phyloP scores from a whole-genome alignment of 2,329 filamentous ascomycete species.

The Fusarium dimerum region DNA sequence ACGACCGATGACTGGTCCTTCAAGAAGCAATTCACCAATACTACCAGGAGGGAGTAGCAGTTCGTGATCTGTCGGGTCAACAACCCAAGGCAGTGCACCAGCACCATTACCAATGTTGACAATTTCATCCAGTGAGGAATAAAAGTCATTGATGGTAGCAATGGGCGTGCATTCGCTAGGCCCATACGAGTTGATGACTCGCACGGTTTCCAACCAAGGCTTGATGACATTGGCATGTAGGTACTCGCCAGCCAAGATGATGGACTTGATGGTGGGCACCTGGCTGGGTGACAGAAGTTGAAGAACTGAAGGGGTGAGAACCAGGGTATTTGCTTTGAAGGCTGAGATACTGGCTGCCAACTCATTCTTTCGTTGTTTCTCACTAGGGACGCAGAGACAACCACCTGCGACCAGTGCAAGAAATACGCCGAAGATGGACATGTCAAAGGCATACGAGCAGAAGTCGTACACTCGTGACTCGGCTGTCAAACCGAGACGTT shows the following conservation, averaged over 20 bases:
- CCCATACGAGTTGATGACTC: slow-evolving; percentile 6
- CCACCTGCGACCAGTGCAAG: slow-evolving; percentile 39
- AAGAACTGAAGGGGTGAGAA: slow-evolving; percentile 4
- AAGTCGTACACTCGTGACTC: slow-evolving; percentile 22
- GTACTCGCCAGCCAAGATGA: slow-evolving; percentile 5
- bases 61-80: slow-evolving; percentile 1
- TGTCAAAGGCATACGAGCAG: slow-evolving; percentile 41
- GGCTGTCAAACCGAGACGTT: neutral
- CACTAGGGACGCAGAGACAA: slow-evolving; percentile 41
- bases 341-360: neutral
- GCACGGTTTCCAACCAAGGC: neutral
- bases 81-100: slow-evolving; percentile 4
- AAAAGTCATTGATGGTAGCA: slow-evolving; percentile 2
- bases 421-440: slow-evolving; percentile 37
- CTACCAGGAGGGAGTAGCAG: neutral
- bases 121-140: neutral
- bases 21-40: slow-evolving; percentile 3
- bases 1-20: slow-evolving; percentile 2
- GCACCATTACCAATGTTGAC: neutral
- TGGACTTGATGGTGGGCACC: neutral
- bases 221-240: slow-evolving; percentile 2
- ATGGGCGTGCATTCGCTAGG: slow-evolving; percentile 5
- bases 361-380: slow-evolving; percentile 33
- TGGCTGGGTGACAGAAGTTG: slow-evolving; percentile 5
- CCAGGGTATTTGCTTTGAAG: slow-evolving; percentile 8